Evolutionary conservation across 495 filamentous ascomycete species (phyloP).

Genomic region (Hypoxylon fragiforme): DNA sequence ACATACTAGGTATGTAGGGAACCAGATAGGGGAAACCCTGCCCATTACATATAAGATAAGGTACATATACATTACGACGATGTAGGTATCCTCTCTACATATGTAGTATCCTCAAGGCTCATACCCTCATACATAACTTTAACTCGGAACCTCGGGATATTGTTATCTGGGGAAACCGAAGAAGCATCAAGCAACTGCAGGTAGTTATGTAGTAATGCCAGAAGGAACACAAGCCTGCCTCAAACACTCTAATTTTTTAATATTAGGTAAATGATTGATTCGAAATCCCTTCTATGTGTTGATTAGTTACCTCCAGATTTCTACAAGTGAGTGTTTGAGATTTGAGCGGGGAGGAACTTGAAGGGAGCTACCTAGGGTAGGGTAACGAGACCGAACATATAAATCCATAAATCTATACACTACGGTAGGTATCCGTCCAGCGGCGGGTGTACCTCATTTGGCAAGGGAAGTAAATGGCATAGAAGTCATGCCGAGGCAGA

Average conservation of each 20-base stretch:
- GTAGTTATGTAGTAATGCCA: not conserved
- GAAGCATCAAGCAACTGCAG: not conserved
- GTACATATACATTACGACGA: not conserved
- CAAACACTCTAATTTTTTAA: not conserved
- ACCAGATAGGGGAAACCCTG: constrained; percentile 22
- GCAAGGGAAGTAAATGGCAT: no score
- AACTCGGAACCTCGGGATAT: constrained; percentile 23
- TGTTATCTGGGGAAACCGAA: constrained; percentile 7
- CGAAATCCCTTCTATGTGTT: not conserved
- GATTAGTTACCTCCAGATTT: constrained; percentile 15
- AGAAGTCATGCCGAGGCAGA: no score
- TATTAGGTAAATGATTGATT: not conserved
- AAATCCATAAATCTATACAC: no score
- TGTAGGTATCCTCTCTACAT: not conserved
- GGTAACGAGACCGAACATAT: not conserved
- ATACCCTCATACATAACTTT: no score
- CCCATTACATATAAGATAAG: not conserved
- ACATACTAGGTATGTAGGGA: not conserved
- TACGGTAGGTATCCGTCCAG: no score
- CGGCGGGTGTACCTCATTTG: no score
- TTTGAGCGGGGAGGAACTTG: constrained; percentile 8
- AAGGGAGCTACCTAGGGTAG: not conserved
- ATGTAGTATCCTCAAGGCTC: constrained; percentile 5
- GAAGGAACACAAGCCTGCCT: no score
- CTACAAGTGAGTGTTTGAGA: constrained; percentile 20